A percentile compares a stretch with the other conserved stretches of the same genome.
These are phyloP conservation scores for Aureobasidium subglaciale DNA, from an alignment of 2,329 filamentous ascomycete species.

Conservation along the genomic window DNA sequence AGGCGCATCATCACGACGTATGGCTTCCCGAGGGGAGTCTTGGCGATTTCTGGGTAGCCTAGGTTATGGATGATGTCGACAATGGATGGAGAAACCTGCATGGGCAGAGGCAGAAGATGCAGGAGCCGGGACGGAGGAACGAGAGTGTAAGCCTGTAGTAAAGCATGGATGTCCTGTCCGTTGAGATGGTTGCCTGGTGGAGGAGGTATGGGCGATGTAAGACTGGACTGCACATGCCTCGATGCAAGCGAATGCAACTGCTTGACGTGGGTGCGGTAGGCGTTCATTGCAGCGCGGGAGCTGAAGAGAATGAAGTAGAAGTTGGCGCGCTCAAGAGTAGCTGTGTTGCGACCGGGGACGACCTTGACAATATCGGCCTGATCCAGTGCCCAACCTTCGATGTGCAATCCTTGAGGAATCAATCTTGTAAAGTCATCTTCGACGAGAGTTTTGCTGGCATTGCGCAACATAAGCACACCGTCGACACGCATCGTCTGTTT, in stretches of 20 bases:
- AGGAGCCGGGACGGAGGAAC: constrained; percentile 30
- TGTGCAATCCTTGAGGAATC: constrained; percentile 53
- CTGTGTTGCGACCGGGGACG: constrained; percentile 57
- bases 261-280: constrained; percentile 52
- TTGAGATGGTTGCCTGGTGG: constrained; percentile 38
- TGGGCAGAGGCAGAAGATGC: constrained; percentile 25
- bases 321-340: constrained; percentile 56
- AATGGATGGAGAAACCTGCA: constrained; percentile 23
- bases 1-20: constrained; percentile 29
- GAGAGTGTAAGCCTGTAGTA: constrained; percentile 44
- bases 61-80: constrained; percentile 30
- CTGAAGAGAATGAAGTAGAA: constrained; percentile 66
- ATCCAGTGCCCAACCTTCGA: constrained; percentile 56
- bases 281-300: constrained; percentile 48
- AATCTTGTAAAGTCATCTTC: constrained; percentile 67
- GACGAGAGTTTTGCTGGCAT: constrained; percentile 52
- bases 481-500: constrained; percentile 16
- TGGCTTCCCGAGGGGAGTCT: constrained; percentile 24
- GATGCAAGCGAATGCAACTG: constrained; percentile 45
- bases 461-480: constrained; percentile 49
- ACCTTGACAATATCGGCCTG: constrained; percentile 50
- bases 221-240: constrained; percentile 34
- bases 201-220: constrained; percentile 37
- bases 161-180: constrained; percentile 40
- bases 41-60: constrained; percentile 25